Percentiles rank a stretch among this genome's conserved stretches.
These are phyloP conservation scores for Paralagenidium karlingii DNA, from an alignment of 352 stramenopile genomes.

Conservation along the genomic window DNA sequence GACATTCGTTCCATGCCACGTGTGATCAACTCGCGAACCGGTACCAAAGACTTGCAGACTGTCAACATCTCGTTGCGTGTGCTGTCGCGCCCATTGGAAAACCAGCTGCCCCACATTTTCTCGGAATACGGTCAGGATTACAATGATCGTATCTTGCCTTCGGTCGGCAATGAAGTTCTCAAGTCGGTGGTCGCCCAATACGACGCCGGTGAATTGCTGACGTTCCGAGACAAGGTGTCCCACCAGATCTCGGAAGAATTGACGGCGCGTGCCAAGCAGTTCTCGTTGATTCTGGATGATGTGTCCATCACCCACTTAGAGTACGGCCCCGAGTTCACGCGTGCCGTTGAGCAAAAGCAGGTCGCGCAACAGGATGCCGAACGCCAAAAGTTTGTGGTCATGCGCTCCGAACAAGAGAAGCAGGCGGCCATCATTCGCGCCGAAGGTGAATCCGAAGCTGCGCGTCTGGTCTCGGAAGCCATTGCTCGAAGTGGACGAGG, in stretches of 20 bases:
- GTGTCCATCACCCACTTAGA: conserved; percentile 99
- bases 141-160: conserved; percentile 98
- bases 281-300: conserved; percentile 98
- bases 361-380: conserved; percentile 99
- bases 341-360: conserved; percentile 99
- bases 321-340: conserved; percentile 98
- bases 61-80: conserved; percentile 99
- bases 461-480: conserved; percentile 95
- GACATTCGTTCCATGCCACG: conserved; percentile 96
- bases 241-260: conserved; percentile 94
- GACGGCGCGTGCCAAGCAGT: conserved; percentile 92
- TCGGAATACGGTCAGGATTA: conserved; percentile 96
- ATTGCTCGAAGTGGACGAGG: conserved; percentile 95
- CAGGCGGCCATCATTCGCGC: conserved; percentile 87
- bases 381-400: conserved; percentile 98
- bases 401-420: conserved; percentile 97
- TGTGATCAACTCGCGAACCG: conserved; percentile 93
- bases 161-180: conserved; percentile 95
- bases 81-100: conserved; percentile 87
- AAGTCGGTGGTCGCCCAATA: conserved; percentile 96
- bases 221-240: conserved; percentile 97
- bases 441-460: conserved; percentile 97
- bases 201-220: conserved; percentile 98
- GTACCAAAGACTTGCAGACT: conserved; percentile 99
- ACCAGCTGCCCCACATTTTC: conserved; percentile 95